Evolutionary conservation across 768 basidiomycete genomes (phyloP), one percentile per base, ranked within the genome.

Genomic region (Bullera alba): DNA sequence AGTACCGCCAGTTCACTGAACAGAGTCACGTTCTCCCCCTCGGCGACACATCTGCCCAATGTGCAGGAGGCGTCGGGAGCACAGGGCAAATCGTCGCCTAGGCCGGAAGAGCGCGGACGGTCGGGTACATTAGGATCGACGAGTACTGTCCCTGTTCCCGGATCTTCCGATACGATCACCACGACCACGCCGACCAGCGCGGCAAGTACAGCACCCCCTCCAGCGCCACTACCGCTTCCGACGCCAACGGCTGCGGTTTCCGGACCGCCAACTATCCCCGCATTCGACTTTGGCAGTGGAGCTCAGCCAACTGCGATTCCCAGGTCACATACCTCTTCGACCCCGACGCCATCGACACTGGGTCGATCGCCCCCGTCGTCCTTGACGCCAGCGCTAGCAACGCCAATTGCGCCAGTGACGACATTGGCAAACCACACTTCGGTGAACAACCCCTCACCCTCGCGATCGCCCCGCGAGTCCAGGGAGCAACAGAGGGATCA

Each of bases 371-470:
- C 34, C 29, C 39, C 46, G 6, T 43, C 46, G 14, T 37, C 35
- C 28, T n/a, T 38, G n/a, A 53, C 17, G n/a, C 51, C 51, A 27
- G 8, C 47, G 7, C 8, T 48, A 17, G 42, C 51, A 16, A 21
- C 48, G 4, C 57, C 61, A 19, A 52, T 53, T 25, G 54, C 54
- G 8, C 61, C 61, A 23, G 43, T 59, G 6, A 56, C 54, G 28
- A 56, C 61, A 3, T 21, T 59, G 14, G 57, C 54, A 10, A 54
- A 55, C 39, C 53, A 51, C 19, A 43, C 48, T 8, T 29, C 15
- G 3, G 12, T 26, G 7, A 26, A 37, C 4, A 28, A 29, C 29
- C 25, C 48, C 22, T 16, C 35, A 15, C 48, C 49, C n/a, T 22
- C 15, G 10, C 42, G n/a, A n/a, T n/a, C n/a, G n/a, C n/a, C n/a